Conservation (phyloP, 805 yeast genomes). For the Starmerella apis region DNA sequence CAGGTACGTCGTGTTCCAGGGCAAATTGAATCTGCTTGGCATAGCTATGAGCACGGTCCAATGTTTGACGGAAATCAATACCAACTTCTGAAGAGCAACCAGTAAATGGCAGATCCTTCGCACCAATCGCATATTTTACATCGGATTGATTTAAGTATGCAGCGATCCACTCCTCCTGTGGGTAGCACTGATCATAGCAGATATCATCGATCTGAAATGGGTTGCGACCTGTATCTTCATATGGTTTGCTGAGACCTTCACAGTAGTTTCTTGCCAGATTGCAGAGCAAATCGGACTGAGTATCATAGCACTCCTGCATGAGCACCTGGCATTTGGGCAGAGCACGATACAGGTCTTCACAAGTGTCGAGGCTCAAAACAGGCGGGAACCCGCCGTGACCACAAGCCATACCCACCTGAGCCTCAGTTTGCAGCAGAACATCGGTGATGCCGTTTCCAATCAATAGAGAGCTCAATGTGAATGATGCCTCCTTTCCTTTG, state of each 20-base stretch:
- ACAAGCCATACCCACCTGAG: slow-evolving; percentile 89
- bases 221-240: slow-evolving; percentile 73
- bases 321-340: slow-evolving; percentile 42
- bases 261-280: slow-evolving; percentile 79
- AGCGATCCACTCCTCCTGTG: slow-evolving; percentile 60
- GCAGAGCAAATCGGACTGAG: slow-evolving; percentile 68
- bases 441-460: slow-evolving; percentile 93
- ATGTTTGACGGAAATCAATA: slow-evolving; percentile 71
- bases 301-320: slow-evolving; percentile 62
- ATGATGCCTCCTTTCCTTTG: slow-evolving; percentile 37
- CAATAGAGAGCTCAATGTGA: slow-evolving; percentile 63
- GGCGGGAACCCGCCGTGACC: slow-evolving; percentile 69
- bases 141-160: slow-evolving; percentile 63
- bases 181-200: slow-evolving; percentile 57
- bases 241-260: slow-evolving; percentile 69
- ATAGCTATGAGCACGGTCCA: slow-evolving; percentile 91
- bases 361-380: slow-evolving; percentile 57
- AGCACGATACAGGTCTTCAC: slow-evolving; percentile 52
- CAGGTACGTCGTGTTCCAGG: slow-evolving; percentile 66
- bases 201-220: slow-evolving; percentile 80
- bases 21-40: slow-evolving; percentile 56
- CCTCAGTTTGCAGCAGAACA: slow-evolving; percentile 63
- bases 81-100: slow-evolving; percentile 70
- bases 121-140: slow-evolving; percentile 75
- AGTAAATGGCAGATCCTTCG: slow-evolving; percentile 50